phyloP scores from a whole-genome alignment of 495 filamentous ascomycete species.

The Pseudoneurospora amorphoporcata region DNA sequence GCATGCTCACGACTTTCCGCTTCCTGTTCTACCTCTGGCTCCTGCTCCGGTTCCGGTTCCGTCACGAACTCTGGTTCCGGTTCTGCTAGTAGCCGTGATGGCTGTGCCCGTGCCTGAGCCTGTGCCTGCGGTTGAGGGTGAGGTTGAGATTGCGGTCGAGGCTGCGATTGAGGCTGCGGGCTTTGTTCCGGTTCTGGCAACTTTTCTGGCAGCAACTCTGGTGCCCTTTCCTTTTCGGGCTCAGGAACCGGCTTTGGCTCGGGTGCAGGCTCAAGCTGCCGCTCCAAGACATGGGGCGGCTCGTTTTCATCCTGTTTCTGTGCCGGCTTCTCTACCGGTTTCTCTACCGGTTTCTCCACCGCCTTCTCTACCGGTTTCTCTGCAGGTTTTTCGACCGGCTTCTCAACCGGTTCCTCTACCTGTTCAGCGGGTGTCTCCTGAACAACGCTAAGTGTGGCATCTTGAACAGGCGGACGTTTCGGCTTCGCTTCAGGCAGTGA shows the following conservation, averaged over 20 bases:
- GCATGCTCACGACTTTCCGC: neutral
- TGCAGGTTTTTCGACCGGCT: neutral
- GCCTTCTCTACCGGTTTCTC: no score
- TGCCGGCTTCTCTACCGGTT: neutral
- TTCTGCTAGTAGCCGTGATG: neutral
- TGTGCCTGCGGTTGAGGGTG: neutral
- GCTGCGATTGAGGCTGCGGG: neutral
- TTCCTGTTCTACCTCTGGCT: slow-evolving; percentile 6
- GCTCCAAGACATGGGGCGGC: neutral
- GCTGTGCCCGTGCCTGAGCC: neutral
- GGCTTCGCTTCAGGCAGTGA: neutral
- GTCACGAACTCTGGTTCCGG: neutral
- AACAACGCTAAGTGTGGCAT: neutral
- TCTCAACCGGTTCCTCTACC: neutral
- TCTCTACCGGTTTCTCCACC: no score
- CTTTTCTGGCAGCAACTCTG: neutral
- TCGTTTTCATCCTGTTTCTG: neutral
- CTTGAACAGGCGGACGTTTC: neutral
- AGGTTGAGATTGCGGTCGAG: neutral
- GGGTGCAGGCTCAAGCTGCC: neutral
- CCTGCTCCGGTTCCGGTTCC: neutral
- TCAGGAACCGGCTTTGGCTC: neutral
- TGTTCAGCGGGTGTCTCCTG: neutral
- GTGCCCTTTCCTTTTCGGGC: neutral
- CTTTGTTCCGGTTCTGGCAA: neutral